phyloP scores from a whole-genome alignment of 2,329 filamentous ascomycete species.

The Coniochaeta sp. region DNA sequence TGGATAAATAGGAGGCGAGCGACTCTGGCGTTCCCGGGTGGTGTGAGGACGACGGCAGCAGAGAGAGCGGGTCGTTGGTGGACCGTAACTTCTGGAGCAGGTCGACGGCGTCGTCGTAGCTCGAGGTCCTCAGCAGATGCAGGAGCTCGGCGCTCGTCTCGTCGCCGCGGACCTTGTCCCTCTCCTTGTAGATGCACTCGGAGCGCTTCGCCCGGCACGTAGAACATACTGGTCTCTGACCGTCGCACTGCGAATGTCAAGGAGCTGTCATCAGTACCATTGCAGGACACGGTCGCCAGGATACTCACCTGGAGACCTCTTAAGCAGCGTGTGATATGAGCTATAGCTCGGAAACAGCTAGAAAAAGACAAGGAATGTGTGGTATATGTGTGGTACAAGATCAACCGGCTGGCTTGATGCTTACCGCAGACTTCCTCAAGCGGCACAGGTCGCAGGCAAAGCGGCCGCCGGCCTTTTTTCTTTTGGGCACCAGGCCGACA shows the following conservation, averaged over 20 bases:
- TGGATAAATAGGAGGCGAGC: neutral
- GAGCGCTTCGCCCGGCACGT: neutral
- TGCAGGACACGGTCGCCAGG: neutral
- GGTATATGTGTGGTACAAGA: too few species aligned
- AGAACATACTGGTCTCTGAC: neutral
- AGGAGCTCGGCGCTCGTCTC: neutral
- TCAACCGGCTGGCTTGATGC: too few species aligned
- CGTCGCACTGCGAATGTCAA: neutral
- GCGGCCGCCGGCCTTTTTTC: neutral
- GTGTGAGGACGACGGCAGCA: neutral
- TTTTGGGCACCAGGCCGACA: neutral
- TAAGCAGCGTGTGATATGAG: neutral
- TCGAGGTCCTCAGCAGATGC: neutral
- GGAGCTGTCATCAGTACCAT: neutral
- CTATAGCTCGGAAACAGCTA: neutral
- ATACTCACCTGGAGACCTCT: neutral
- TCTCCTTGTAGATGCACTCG: neutral
- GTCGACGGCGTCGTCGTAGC: neutral
- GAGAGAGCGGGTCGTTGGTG: neutral
- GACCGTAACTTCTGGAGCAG: neutral
- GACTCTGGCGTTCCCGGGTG: neutral
- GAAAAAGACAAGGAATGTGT: neutral
- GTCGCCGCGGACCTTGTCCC: neutral
- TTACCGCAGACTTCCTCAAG: neutral
- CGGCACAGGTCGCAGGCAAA: neutral